These are phyloP conservation scores for Rutidosis leptorrhynchoides DNA, from an alignment of 129 eudicot genomes.

Conservation along the genomic window DNA sequence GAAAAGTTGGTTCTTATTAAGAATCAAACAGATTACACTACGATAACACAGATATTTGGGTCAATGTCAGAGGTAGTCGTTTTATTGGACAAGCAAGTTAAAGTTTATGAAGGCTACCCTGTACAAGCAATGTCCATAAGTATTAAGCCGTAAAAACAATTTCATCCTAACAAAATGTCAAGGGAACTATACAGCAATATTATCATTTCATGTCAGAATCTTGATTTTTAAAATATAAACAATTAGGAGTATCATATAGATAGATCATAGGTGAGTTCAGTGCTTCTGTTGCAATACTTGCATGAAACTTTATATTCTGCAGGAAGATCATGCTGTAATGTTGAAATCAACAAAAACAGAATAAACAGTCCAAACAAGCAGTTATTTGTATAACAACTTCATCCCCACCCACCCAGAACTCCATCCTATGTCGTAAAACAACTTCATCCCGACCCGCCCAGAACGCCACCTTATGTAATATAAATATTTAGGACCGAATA, in stretches of 20 bases:
- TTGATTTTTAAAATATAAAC: background rate
- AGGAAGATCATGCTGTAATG: background rate
- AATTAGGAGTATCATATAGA: background rate
- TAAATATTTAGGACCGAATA: too few relatives aligned
- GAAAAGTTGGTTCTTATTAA: background rate
- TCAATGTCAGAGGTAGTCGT: background rate
- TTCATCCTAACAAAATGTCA: conserved; percentile 1
- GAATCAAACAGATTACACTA: background rate
- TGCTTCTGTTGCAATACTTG: background rate
- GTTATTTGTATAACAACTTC: too few relatives aligned
- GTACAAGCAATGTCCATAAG: background rate
- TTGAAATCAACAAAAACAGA: background rate
- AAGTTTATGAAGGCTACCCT: background rate
- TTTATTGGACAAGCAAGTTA: background rate
- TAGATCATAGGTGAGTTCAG: background rate
- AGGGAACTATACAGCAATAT: background rate
- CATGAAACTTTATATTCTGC: background rate
- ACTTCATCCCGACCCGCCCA: too few relatives aligned
- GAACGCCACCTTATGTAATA: too few relatives aligned
- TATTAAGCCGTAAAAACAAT: background rate
- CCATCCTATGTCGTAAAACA: too few relatives aligned
- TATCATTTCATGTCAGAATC: conserved; percentile 8
- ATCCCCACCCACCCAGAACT: too few relatives aligned
- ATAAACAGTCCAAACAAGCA: background rate
- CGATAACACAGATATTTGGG: background rate